Evolutionary conservation across 306 rosid genomes (phyloP).

Genomic region (Vicia sativa): DNA sequence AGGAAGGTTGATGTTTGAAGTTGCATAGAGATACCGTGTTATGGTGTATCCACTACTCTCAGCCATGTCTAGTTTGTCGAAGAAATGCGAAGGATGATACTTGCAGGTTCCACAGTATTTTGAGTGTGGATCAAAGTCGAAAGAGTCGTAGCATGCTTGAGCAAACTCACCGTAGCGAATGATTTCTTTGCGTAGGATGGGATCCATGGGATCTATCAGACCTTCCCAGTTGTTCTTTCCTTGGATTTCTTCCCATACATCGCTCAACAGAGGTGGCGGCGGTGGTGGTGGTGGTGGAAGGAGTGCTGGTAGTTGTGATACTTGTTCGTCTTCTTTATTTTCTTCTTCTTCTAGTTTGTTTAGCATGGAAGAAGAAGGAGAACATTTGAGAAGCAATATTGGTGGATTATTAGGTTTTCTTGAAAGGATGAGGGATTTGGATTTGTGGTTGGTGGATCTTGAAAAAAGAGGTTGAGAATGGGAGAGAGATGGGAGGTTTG

Average conservation of each 20-base stretch:
- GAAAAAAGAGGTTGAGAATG: not conserved
- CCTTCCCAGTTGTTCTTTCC: conserved; percentile 65
- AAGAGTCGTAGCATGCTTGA: conserved; percentile 66
- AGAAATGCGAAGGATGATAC: conserved; percentile 55
- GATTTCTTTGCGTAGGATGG: conserved; percentile 59
- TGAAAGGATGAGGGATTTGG: not conserved
- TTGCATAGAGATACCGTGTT: conserved; percentile 69
- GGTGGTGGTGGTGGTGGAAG: not conserved
- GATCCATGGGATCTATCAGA: conserved; percentile 57
- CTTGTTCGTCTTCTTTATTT: not conserved
- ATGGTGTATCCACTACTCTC: conserved; percentile 49
- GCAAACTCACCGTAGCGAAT: conserved; percentile 67
- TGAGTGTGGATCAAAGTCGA: conserved; percentile 72
- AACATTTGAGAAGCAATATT: conserved; percentile 15
- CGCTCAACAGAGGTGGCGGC: conserved; percentile 2
- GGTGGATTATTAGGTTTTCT: not conserved
- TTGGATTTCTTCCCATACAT: conserved; percentile 63
- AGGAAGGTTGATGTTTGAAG: conserved; percentile 76
- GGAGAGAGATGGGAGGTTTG: conserved; percentile 2
- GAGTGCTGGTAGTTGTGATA: too few relatives aligned
- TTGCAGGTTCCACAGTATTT: conserved; percentile 77
- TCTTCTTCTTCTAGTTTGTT: conserved; percentile 1
- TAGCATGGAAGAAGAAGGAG: conserved; percentile 24
- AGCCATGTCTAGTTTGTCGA: conserved; percentile 46
- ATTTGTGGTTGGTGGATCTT: not conserved